Base-by-base conservation (phyloP, 2,329 filamentous ascomycete species). In the Trichophyton mentagrophytes region DNA sequence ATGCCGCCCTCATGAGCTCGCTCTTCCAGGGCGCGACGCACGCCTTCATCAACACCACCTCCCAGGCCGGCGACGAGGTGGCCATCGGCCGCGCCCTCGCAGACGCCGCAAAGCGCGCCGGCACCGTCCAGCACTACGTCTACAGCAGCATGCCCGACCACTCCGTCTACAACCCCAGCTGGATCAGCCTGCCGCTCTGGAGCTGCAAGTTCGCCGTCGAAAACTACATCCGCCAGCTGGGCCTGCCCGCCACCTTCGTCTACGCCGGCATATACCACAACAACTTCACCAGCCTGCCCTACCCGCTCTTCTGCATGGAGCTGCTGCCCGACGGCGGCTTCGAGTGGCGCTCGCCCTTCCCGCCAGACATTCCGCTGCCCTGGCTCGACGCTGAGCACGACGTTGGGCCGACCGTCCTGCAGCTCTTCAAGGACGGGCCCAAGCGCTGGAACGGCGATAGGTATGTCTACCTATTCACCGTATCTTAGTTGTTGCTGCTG, bases 181-280 rank as follows among this genome's bases (percentile, higher is more conserved):
- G 90, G 89, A 89, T 87, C 51, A 86, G 88, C 1, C 77, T 96
- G 58, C 93, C 93, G 0, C 81, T 96, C 59, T 99, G 93, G 92
- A 85, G 88, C 3, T 86, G 87, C 63, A 99, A 99, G 75, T 90
- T 95, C 74, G 86, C 88, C 57, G 87, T 97, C 47, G 93, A 97
- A 74, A 88, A 93, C 60, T 95, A 97, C 73, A 82, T 96, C 58
- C 85, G 89, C 61, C 83, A 90, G 70, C 82, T 96, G 46, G 85
- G 85, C 8, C 79, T 96, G 9, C 89, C 89, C 0, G 85, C 91
- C 0, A 97, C 92, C 0, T 97, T 96, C 73, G 86, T 96, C 65
- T 96, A 96, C 74, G 90, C 91, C 8, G 93, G 92, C 62, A 96
- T 96, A 68, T 99, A 97, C 79, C 96, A 97, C 80, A 97, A 97